Evolutionary conservation across 2,329 filamentous ascomycete species (phyloP), one percentile per base, ranked within the genome.

Genomic region (Sphaerulina populicola): DNA sequence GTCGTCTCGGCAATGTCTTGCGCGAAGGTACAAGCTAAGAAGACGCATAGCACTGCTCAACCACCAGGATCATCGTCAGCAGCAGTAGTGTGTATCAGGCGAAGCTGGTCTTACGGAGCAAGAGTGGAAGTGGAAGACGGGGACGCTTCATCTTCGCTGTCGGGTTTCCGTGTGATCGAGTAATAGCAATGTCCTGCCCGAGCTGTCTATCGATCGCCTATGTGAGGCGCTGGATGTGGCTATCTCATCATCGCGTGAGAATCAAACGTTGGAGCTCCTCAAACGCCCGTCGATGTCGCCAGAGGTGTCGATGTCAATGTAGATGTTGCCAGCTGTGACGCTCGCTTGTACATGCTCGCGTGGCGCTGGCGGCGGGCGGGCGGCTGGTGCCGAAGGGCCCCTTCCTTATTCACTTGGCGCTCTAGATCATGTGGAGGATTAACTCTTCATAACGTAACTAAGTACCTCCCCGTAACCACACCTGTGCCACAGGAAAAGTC

Each of bases 241-340:
- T 35, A 35, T 35, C 31, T 35, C 31, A 35, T 35, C 31, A 35
- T 35, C 31, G 31, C 23, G 23, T 6, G 23, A 7, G 6, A 7
- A 27, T 27, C 2, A 18, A 18, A 18, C 18, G 18, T 3, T 27
- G 23, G 23, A 27, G 23, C 4, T 27, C 23, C 3, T 27, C 23
- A 4, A 27, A 27, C 23, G 23, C 77, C 76, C 79, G 52, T 80
- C 77, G 39, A 80, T 75, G 58, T 64, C 15, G 54, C 60, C 11
- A 75, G 55, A 44, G 60, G 56, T 18, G 52, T 44, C 50, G 55
- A 56, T 27, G 55, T 58, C 30, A 66, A 60, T 10, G 61, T 45
- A 2, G 51, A 41, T 58, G 59, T 23, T 64, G 48, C 51, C 9
- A 39, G 37, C 37, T 39, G 11, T 39, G 37, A 14, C 35, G 14